Evolutionary conservation across 805 yeast species (phyloP), one percentile per base, ranked within the genome.

Genomic region (Candida vaughaniae): DNA sequence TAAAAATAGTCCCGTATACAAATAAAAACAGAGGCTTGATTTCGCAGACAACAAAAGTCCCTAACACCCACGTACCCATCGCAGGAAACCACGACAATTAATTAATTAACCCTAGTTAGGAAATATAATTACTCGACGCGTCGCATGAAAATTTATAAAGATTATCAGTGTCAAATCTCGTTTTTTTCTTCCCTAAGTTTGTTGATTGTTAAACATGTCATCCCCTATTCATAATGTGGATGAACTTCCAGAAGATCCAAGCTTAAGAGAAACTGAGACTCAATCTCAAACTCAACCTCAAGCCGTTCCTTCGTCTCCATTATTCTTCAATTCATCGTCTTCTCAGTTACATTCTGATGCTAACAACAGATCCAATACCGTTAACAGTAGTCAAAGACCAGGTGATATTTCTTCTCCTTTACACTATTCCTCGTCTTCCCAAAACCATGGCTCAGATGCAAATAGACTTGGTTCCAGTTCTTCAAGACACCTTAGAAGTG

Each of bases 241-340:
- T 17, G 41, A 41, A 23, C 37, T 38, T 11, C 46, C 39, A 22
- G 38, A 45, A 39, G 42, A 36, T 27, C 33, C 40, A 10, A 34
- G 41, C 26, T 34, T 48, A 34, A 51, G 56, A 29, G 62, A 58
- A 8, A 52, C 71, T 5, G 63, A 64, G 34, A 47, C 62, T 19
- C 76, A 55, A 55, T 52, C 57, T 39, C 73, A 54, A 56, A 54
- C 48, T 40, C 66, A 56, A 39, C 56, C 55, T 14, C 62, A 60
- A 11, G 54, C 53, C 0, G 77, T 73, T 25, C 79, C 81, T 4
- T 75, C 80, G 12, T 77, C 82, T 19, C 82, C 82, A 16, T 65
- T 77, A 43, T 75, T 75, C 39, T 67, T 75, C 52, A 73, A 72
- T 23, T 66, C 75, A 19, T 69, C 77, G 9, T 69, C 76, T 33